Conservation (phyloP, 129 eudicot species). For the Tagetes patula region DNA sequence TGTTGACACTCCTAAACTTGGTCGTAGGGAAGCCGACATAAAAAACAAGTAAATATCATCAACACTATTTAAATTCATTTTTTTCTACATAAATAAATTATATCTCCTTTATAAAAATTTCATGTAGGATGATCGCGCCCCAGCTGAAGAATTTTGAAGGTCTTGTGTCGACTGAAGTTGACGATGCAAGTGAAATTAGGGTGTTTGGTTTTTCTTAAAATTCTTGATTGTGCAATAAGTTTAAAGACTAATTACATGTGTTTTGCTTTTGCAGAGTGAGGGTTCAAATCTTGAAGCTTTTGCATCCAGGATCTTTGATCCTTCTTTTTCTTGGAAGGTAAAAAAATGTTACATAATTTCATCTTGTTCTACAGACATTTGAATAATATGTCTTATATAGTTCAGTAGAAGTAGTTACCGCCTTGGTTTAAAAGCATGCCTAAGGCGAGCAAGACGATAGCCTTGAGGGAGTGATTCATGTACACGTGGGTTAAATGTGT, state of each 20-base stretch:
- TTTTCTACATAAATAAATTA: neutral
- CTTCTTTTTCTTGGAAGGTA: conserved; percentile 86
- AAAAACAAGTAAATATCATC: conserved; percentile 63
- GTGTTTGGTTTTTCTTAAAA: neutral
- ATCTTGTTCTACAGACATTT: neutral
- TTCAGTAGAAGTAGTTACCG: neutral
- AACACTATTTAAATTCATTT: neutral
- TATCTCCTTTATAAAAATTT: neutral
- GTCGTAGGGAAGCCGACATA: conserved; percentile 89
- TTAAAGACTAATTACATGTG: neutral
- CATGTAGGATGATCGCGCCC: conserved; percentile 79
- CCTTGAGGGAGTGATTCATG: neutral
- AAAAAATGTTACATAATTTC: neutral
- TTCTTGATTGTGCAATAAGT: neutral
- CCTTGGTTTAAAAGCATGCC: neutral
- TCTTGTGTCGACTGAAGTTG: conserved; percentile 57
- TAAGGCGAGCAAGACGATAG: too few species aligned
- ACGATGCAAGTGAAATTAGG: conserved; percentile 49
- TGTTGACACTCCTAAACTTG: conserved; percentile 81
- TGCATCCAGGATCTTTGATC: conserved; percentile 51
- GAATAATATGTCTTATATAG: neutral
- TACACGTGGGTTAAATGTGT: neutral
- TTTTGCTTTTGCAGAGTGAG: conserved; percentile 45
- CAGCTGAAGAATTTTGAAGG: conserved; percentile 85
- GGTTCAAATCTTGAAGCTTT: conserved; percentile 77